phyloP scores from a whole-genome alignment of 75 land plant species.

The Cryptomeria japonica region DNA sequence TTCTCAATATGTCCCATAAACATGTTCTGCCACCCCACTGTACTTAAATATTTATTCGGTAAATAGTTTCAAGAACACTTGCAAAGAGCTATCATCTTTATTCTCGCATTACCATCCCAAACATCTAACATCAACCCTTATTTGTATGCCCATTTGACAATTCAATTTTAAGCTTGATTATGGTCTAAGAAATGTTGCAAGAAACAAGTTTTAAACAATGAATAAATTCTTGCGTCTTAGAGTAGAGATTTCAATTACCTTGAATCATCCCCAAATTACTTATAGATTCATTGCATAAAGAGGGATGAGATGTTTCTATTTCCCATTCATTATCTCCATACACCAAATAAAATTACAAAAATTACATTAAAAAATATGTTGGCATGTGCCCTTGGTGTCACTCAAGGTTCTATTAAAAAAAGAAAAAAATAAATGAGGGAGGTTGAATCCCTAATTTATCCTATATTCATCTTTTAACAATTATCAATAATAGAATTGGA shows the following conservation, averaged over 20 bases:
- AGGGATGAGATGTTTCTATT: background rate
- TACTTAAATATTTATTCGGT: too few species aligned
- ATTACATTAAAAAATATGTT: too few species aligned
- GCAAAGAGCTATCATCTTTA: background rate
- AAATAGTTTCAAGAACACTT: background rate
- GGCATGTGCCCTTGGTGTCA: background rate
- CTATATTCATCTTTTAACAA: too few species aligned
- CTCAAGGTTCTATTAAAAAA: background rate
- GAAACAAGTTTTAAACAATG: background rate
- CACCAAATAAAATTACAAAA: background rate
- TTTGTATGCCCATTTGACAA: background rate
- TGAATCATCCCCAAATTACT: background rate
- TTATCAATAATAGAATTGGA: too few species aligned
- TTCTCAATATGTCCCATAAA: too few species aligned
- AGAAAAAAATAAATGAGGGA: too few species aligned
- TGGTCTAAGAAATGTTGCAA: background rate
- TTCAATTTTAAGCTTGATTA: background rate
- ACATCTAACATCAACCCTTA: background rate
- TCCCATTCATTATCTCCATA: background rate
- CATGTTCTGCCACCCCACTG: too few species aligned
- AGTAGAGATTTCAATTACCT: background rate
- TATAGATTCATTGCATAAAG: background rate
- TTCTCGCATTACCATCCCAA: background rate
- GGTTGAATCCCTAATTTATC: too few species aligned
- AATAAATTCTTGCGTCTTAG: background rate